A percentile compares a stretch with the other conserved stretches of the same genome.
Evolutionary conservation across 371 early-diverging fungal species (phyloP).

Genomic region (Chytridium lagenaria): DNA sequence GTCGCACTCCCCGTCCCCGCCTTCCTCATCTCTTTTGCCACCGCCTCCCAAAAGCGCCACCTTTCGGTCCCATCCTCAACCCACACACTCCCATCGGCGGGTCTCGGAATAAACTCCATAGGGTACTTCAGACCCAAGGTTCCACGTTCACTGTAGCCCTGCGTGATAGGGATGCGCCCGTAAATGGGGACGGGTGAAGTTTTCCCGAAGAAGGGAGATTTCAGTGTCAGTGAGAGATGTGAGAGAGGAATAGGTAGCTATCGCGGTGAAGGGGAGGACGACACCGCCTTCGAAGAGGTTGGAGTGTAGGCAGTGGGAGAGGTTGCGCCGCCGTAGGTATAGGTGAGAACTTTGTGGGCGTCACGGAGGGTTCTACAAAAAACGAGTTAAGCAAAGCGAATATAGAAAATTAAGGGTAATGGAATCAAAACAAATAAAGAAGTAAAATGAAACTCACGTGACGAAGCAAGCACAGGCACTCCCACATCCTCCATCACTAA

Average conservation of each 20-base stretch:
- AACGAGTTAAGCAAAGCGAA: no score
- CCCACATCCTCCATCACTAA: slow-evolving; percentile 9
- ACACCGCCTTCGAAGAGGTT: slow-evolving; percentile 15
- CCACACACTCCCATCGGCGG: background rate
- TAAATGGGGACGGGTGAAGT: background rate
- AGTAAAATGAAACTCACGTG: background rate
- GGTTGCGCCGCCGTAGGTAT: background rate
- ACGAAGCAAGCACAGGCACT: background rate
- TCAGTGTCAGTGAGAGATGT: background rate
- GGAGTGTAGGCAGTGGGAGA: background rate
- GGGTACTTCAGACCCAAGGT: background rate
- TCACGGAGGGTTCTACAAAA: background rate
- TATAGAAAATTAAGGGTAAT: no score
- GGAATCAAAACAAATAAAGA: background rate
- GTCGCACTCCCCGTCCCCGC: no score
- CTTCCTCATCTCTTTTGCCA: background rate
- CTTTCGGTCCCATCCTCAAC: background rate
- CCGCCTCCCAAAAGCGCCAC: background rate
- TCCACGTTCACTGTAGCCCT: background rate
- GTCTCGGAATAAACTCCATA: background rate
- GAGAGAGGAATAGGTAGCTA: background rate
- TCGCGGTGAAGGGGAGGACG: background rate
- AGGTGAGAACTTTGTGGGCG: background rate
- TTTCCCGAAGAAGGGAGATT: background rate
- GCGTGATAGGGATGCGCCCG: background rate